phyloP scores from a whole-genome alignment of 495 filamentous ascomycete genomes.

The Chaetomium fimeti region DNA sequence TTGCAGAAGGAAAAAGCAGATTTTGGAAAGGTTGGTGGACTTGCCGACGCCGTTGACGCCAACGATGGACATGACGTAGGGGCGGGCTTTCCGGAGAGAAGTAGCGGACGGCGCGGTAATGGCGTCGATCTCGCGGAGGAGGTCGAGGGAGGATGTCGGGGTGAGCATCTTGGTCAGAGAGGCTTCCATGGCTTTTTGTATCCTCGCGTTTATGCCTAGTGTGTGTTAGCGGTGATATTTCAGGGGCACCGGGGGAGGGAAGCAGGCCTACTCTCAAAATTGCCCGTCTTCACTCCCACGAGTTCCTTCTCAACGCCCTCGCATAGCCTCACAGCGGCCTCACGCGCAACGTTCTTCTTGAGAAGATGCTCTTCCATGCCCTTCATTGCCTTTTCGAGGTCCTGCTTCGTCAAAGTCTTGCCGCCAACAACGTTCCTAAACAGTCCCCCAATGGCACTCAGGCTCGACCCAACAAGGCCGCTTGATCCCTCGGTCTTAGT shows the following conservation, averaged over 20 bases:
- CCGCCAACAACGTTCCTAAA: conserved; percentile 94
- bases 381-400: conserved; percentile 86
- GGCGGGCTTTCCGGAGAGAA: conserved; percentile 60
- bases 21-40: conserved; percentile 93
- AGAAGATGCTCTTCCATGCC: conserved; percentile 94
- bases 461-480: conserved; percentile 71
- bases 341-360: conserved; percentile 93
- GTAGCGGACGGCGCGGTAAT: conserved; percentile 62
- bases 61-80: conserved; percentile 96
- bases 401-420: conserved; percentile 80
- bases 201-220: conserved; percentile 69
- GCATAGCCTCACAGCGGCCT: conserved; percentile 88
- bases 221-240: conserved; percentile 8
- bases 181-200: conserved; percentile 81
- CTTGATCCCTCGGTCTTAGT: conserved; percentile 40
- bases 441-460: conserved; percentile 77
- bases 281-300: conserved; percentile 85
- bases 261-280: conserved; percentile 69
- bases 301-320: conserved; percentile 87
- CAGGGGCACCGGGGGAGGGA: neutral
- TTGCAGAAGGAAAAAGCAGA: conserved; percentile 94
- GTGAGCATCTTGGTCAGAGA: conserved; percentile 93
- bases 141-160: conserved; percentile 88
- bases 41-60: conserved; percentile 98
- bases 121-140: conserved; percentile 86